Percentiles rank a stretch among this genome's conserved stretches.
phyloP scores from a whole-genome alignment of 805 yeast genomes.

The Saccharomycopsis babjevae region DNA sequence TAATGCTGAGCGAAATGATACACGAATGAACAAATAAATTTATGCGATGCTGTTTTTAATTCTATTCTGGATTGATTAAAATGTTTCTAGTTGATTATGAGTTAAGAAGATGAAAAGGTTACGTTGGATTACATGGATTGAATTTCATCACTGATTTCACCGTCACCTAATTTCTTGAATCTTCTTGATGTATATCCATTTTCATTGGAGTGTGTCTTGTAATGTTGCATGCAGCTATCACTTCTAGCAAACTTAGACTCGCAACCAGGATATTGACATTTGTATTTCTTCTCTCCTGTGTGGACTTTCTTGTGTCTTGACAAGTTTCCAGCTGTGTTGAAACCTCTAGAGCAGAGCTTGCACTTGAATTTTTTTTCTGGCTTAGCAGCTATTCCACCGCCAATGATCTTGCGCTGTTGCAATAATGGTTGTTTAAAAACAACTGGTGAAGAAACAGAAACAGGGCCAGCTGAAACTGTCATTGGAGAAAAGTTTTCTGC shows the following conservation, averaged over 20 bases:
- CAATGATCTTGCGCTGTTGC: not conserved
- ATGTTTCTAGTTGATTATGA: not conserved
- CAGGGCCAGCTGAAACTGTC: not conserved
- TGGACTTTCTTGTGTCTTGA: slow-evolving; percentile 67
- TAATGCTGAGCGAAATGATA: not conserved
- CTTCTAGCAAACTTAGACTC: slow-evolving; percentile 18
- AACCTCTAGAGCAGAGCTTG: slow-evolving; percentile 37
- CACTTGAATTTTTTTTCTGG: slow-evolving; percentile 17
- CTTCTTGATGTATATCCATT: slow-evolving; percentile 18
- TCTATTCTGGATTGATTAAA: not conserved
- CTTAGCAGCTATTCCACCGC: not conserved
- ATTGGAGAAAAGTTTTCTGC: slow-evolving; percentile 9
- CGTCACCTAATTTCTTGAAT: slow-evolving; percentile 13
- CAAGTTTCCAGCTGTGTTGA: slow-evolving; percentile 65
- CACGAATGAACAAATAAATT: not conserved
- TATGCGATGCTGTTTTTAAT: not conserved
- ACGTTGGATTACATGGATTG: not conserved
- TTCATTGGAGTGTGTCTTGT: slow-evolving; percentile 18
- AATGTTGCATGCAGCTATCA: slow-evolving; percentile 19
- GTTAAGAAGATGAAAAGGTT: too few relatives aligned
- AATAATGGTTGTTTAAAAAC: slow-evolving; percentile 1
- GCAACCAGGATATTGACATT: slow-evolving; percentile 51
- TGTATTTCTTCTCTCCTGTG: slow-evolving; percentile 65
- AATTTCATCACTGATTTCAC: not conserved
- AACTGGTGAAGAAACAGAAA: not conserved